Evolutionary conservation across 2,329 filamentous ascomycete species (phyloP).

Genomic region (Diaporthe nobilis): DNA sequence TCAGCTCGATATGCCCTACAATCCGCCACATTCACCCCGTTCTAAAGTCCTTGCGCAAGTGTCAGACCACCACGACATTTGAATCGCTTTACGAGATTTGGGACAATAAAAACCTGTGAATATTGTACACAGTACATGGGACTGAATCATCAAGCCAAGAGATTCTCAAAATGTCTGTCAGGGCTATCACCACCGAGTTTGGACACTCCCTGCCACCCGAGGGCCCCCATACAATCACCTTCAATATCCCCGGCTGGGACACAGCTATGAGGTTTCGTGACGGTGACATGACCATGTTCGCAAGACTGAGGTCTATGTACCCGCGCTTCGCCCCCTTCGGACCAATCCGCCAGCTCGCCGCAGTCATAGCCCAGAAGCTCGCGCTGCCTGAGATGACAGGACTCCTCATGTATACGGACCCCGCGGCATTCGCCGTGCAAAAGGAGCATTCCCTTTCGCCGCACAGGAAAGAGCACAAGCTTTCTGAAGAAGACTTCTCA

Average conservation of each 20-base stretch:
- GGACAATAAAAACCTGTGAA: no score
- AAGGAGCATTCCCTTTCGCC: slow-evolving; percentile 52
- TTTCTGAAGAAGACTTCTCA: slow-evolving; percentile 53
- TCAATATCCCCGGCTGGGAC: slow-evolving; percentile 61
- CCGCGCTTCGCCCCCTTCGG: slow-evolving; percentile 62
- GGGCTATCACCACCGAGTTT: slow-evolving; percentile 50
- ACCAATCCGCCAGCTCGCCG: slow-evolving; percentile 53
- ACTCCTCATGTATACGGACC: slow-evolving; percentile 49
- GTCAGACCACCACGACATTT: no score
- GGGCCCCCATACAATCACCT: slow-evolving; percentile 62
- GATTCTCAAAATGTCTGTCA: slow-evolving; percentile 31
- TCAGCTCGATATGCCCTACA: no score
- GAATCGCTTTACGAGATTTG: no score
- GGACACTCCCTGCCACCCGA: slow-evolving; percentile 63
- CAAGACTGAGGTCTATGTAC: slow-evolving; percentile 58
- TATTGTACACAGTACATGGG: no score
- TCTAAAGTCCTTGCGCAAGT: background rate
- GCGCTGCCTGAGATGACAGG: slow-evolving; percentile 46
- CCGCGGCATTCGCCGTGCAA: slow-evolving; percentile 47
- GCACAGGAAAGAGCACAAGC: slow-evolving; percentile 52
- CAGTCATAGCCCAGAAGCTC: slow-evolving; percentile 53
- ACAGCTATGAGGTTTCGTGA: slow-evolving; percentile 59
- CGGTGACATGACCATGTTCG: slow-evolving; percentile 55
- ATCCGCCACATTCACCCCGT: background rate
- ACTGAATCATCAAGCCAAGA: background rate